Evolutionary conservation across 768 basidiomycete species (phyloP), one percentile per base, ranked within the genome.

Genomic region (Leccinum olivaceopallidum): DNA sequence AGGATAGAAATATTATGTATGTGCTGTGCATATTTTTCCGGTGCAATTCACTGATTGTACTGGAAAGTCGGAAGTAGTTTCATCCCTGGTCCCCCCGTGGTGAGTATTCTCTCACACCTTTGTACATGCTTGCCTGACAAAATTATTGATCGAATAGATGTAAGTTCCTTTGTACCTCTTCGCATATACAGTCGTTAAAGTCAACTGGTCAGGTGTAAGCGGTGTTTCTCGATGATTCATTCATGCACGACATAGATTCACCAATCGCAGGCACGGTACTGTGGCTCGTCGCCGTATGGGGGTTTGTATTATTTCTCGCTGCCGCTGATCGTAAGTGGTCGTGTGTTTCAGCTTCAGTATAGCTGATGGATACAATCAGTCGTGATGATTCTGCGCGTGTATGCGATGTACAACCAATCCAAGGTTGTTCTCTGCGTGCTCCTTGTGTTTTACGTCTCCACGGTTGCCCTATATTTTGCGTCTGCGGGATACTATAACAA

Each of bases 341-440:
- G 5, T 44, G n/a, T n/a, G 5, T 44, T 44, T 44, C 42, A 20
- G 9, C n/a, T n/a, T 10, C 14, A 44, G n/a, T 44, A n/a, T 44
- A 44, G 42, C n/a, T 44, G 10, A 44, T 44, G 2, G 42, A 16
- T 5, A 6, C 34, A 2, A 55, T 18, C 42, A 70, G 69, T 69
- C 8, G 49, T 65, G 34, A 70, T 70, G 69, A 65, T 70, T 55
- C 32, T 70, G 7, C 65, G 69, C 0, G 60, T 71, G 13, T 71
- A 70, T 32, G 67, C 69, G n/a, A 59, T 71, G 57, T 71, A 70
- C 42, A 20, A 44, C 20, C 55, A 42, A 39, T 66, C 66, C 18
- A 66, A 18, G 57, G 28, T 51, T 13, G 28, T 69, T 32, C 50
- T 69, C 8, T 50, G 55, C 8, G n/a, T 61, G 22, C 62, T 69